These are phyloP conservation scores for Boletus fagicola DNA, from an alignment of 768 basidiomycete species.

Conservation along the genomic window DNA sequence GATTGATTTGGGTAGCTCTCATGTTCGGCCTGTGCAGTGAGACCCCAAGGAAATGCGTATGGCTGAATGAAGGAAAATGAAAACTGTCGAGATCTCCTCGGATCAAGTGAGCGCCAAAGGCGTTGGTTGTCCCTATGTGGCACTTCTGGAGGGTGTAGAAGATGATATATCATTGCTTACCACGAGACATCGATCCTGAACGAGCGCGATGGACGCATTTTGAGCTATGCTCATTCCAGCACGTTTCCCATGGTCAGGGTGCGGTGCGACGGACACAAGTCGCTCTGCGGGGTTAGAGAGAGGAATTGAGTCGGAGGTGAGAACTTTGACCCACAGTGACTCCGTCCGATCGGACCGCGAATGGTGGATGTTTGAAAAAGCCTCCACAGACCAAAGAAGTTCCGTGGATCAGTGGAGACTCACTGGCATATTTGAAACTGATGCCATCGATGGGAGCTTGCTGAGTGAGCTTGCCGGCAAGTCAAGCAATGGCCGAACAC, in stretches of 20 bases:
- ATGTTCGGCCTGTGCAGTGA: neutral
- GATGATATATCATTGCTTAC: conserved; percentile 1
- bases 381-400: neutral
- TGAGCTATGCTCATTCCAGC: neutral
- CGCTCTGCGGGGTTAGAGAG: conserved; percentile 13
- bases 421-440: conserved; percentile 9
- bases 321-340: neutral
- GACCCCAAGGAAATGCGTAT: neutral
- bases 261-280: neutral
- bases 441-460: conserved; percentile 7
- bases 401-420: conserved; percentile 3
- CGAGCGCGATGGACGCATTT: conserved; percentile 1
- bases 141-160: neutral
- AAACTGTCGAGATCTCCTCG: conserved; percentile 3
- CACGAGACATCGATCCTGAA: conserved; percentile 7
- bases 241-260: conserved; percentile 20
- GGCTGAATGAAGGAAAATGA: neutral
- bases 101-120: conserved; percentile 7
- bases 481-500: neutral
- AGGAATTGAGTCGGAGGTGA: neutral
- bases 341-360: neutral
- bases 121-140: neutral
- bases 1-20: neutral
- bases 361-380: neutral
- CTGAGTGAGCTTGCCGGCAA: conserved; percentile 1